Percentiles rank a stretch among this genome's conserved stretches.
phyloP scores from a whole-genome alignment of 441 rosid genomes.

The Manihot esculenta region DNA sequence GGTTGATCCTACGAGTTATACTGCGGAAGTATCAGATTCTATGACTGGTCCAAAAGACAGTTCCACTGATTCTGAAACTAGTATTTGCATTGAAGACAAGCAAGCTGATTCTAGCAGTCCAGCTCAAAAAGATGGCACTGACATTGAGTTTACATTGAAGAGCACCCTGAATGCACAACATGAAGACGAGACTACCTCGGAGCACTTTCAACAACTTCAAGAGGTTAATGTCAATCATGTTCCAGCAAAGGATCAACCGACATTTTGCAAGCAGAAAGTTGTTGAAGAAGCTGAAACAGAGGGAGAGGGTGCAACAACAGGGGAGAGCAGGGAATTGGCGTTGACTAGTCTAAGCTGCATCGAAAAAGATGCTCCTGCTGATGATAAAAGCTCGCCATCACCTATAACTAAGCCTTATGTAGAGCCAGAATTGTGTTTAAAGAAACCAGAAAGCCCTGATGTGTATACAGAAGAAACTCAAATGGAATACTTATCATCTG shows the following conservation, averaged over 20 bases:
- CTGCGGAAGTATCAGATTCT: constrained; percentile 42
- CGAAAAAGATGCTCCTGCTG: constrained; percentile 20
- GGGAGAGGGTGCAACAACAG: constrained; percentile 27
- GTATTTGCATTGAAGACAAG: constrained; percentile 45
- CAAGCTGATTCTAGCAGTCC: constrained; percentile 29
- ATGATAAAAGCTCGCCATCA: constrained; percentile 31
- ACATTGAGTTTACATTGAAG: constrained; percentile 29
- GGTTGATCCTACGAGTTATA: constrained; percentile 61
- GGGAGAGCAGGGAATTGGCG: constrained; percentile 24
- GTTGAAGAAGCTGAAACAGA: constrained; percentile 36
- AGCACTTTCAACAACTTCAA: constrained; percentile 29
- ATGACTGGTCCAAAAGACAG: constrained; percentile 51
- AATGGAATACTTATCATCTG: constrained; percentile 31
- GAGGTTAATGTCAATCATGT: constrained; percentile 41
- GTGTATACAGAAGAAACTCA: constrained; percentile 32
- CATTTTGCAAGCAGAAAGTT: constrained; percentile 24
- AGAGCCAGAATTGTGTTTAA: constrained; percentile 28
- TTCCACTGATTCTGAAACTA: constrained; percentile 48
- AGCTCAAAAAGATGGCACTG: constrained; percentile 36
- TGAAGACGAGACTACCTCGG: constrained; percentile 34
- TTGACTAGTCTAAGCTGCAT: constrained; percentile 19
- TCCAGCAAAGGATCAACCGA: constrained; percentile 31
- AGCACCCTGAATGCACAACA: constrained; percentile 25
- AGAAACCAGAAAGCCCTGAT: constrained; percentile 32
- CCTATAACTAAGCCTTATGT: constrained; percentile 28